These are phyloP conservation scores for Begonia loranthoides DNA, from an alignment of 306 rosid genomes.

Conservation along the genomic window DNA sequence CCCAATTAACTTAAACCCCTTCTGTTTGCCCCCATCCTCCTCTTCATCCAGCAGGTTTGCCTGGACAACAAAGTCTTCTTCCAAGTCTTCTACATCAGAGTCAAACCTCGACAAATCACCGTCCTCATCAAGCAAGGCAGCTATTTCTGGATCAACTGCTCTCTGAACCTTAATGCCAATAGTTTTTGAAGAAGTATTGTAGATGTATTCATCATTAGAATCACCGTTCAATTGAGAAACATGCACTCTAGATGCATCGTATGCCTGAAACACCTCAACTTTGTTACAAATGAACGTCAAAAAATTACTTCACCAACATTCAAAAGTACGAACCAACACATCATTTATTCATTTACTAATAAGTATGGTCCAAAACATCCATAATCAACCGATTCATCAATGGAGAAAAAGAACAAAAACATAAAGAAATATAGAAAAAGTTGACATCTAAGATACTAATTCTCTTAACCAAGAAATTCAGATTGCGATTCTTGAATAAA, in stretches of 20 bases:
- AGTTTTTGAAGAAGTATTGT: slow-evolving; percentile 53
- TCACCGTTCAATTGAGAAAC: slow-evolving; percentile 33
- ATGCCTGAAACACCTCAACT: slow-evolving; percentile 37
- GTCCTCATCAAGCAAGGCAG: slow-evolving; percentile 61
- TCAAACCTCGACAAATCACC: slow-evolving; percentile 61
- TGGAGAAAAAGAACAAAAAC: too few species aligned
- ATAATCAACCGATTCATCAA: too few species aligned
- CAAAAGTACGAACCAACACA: too few species aligned
- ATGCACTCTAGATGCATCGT: slow-evolving; percentile 62
- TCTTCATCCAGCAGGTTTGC: slow-evolving; percentile 43
- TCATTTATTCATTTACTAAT: too few species aligned
- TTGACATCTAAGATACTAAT: too few species aligned
- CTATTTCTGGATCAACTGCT: slow-evolving; percentile 77
- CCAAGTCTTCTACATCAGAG: slow-evolving; percentile 80
- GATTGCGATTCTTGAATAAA: too few species aligned
- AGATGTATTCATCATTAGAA: slow-evolving; percentile 25
- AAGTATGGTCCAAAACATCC: too few species aligned
- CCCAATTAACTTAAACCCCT: slow-evolving; percentile 7
- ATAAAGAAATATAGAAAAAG: too few species aligned
- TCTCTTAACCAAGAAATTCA: too few species aligned
- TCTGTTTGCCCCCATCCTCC: slow-evolving; percentile 7
- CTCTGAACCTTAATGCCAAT: slow-evolving; percentile 51
- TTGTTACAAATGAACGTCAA: not conserved
- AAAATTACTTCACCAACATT: not conserved
- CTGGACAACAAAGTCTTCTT: slow-evolving; percentile 77